A percentile compares a stretch with the other conserved stretches of the same genome.
phyloP scores from a whole-genome alignment of 2,329 filamentous ascomycete genomes.

The Colletotrichum liaoningense region DNA sequence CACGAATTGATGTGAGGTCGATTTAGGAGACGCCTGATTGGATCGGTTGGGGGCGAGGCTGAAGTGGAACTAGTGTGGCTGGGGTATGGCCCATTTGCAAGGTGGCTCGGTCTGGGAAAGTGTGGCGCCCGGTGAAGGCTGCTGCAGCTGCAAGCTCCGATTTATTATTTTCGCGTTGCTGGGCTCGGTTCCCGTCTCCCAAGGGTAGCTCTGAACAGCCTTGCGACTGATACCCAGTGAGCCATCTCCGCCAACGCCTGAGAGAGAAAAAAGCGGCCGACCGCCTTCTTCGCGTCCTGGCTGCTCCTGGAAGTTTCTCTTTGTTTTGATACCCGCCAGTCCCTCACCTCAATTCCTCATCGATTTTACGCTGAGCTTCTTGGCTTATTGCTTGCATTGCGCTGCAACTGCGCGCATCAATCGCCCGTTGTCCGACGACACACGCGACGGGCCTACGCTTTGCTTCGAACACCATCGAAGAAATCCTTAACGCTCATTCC shows the following conservation, averaged over 20 bases:
- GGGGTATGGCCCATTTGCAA: not conserved
- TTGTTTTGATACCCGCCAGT: conserved; percentile 22
- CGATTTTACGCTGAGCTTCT: conserved; percentile 23
- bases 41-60: conserved; percentile 46
- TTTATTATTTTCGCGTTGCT: conserved; percentile 38
- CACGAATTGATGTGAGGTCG: conserved; percentile 52
- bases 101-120: conserved; percentile 26
- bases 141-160: conserved; percentile 32
- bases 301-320: not conserved
- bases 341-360: not conserved
- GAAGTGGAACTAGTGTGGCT: conserved; percentile 19
- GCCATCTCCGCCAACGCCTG: not conserved
- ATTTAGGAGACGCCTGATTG: conserved; percentile 54
- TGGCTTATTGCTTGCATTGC: conserved; percentile 19
- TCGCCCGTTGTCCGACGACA: not conserved
- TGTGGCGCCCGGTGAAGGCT: conserved; percentile 35
- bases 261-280: not conserved
- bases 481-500: conserved; percentile 38
- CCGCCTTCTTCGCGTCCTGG: not conserved
- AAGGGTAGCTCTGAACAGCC: conserved; percentile 24
- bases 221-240: conserved; percentile 15
- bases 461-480: not conserved
- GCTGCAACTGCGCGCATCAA: conserved; percentile 19
- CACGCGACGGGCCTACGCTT: not conserved
- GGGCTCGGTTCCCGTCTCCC: not conserved